Evolutionary conservation across 1,284 basidiomycete genomes (phyloP).

Genomic region (Sphagnurus paluster): DNA sequence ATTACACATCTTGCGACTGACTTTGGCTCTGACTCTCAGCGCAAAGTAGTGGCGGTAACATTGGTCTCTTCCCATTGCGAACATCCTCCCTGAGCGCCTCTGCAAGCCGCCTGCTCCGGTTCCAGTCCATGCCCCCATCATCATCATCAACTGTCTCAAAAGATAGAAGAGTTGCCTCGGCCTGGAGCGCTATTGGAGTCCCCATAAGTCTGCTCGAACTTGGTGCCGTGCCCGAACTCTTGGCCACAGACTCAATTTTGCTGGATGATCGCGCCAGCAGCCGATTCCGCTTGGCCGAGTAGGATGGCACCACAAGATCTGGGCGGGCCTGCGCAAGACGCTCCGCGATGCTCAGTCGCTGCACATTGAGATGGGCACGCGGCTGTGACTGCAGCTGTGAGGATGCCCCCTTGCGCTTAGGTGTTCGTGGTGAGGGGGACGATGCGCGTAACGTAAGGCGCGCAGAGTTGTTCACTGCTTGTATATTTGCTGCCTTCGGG

Average conservation of each 20-base stretch:
- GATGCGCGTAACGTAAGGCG: neutral
- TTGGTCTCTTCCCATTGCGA: conserved; percentile 26
- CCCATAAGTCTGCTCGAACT: too few species aligned
- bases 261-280: conserved; percentile 17
- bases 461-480: neutral
- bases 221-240: too few species aligned
- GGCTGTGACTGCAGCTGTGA: too few species aligned
- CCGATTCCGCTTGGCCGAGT: conserved; percentile 22
- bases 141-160: conserved; percentile 30
- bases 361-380: conserved; percentile 9
- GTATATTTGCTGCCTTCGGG: too few species aligned
- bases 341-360: conserved; percentile 28
- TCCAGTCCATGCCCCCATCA: conserved; percentile 32
- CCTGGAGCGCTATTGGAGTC: conserved; percentile 13
- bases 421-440: neutral
- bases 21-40: conserved; percentile 23
- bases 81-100: conserved; percentile 29
- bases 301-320: conserved; percentile 24
- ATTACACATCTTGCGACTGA: conserved; percentile 3
- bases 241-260: neutral
- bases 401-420: too few species aligned
- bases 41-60: conserved; percentile 32
- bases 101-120: conserved; percentile 32
- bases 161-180: conserved; percentile 16
- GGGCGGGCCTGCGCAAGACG: conserved; percentile 27